Evolutionary conservation across 164 flowering plant species (phyloP).

Genomic region (Kingdonia uniflora): DNA sequence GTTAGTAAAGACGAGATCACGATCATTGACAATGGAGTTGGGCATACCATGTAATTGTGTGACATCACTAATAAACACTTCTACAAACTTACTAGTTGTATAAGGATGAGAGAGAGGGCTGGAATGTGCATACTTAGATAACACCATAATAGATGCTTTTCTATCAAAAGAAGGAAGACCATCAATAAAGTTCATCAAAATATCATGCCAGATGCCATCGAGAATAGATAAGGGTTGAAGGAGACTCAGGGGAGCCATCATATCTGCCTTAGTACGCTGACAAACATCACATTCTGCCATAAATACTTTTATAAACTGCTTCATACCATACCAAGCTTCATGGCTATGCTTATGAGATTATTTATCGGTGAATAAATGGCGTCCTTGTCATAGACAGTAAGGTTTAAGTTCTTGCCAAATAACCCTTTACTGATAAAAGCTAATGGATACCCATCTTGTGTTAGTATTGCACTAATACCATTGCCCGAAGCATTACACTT

Average conservation of each 20-base stretch:
- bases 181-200: slow-evolving; percentile 8
- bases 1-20: neutral
- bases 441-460: neutral
- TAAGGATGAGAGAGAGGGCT: neutral
- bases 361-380: neutral
- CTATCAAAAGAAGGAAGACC: neutral
- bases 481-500: slow-evolving; percentile 2
- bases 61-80: neutral
- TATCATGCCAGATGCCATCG: neutral
- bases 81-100: neutral
- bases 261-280: neutral
- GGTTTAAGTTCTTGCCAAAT: neutral
- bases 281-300: neutral
- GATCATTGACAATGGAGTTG: neutral
- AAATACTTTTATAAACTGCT: neutral
- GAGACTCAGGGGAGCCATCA: neutral
- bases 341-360: neutral
- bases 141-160: neutral
- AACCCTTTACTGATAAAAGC: neutral
- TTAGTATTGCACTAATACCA: neutral
- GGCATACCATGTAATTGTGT: neutral
- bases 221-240: slow-evolving; percentile 8
- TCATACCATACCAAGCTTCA: neutral
- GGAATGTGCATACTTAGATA: neutral
- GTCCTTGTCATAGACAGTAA: neutral